phyloP scores from a whole-genome alignment of 805 yeast species.

The Yamadazyma olivae region DNA sequence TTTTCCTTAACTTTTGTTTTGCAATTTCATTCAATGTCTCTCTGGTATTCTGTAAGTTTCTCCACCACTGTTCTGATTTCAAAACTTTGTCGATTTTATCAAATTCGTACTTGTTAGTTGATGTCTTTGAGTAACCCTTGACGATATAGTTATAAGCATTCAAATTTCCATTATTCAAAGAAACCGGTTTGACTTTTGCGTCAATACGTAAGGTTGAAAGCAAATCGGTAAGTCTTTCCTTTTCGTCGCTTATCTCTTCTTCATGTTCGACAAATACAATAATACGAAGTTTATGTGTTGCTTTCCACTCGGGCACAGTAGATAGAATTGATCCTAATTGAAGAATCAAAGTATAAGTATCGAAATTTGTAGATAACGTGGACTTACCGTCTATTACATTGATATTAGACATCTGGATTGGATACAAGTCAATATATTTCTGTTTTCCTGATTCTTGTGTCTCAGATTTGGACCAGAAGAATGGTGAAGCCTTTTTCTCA shows the following conservation, averaged over 20 bases:
- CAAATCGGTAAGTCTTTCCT: slow-evolving; percentile 55
- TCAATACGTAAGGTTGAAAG: slow-evolving; percentile 78
- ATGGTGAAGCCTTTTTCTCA: slow-evolving; percentile 9
- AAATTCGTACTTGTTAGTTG: slow-evolving; percentile 19
- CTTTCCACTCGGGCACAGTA: slow-evolving; percentile 92
- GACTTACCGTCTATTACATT: slow-evolving; percentile 66
- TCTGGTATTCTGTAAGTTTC: slow-evolving; percentile 60
- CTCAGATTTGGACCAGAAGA: slow-evolving; percentile 12
- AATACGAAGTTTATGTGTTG: slow-evolving; percentile 69
- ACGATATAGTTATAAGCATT: slow-evolving; percentile 72
- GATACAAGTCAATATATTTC: slow-evolving; percentile 82
- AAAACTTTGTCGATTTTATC: slow-evolving; percentile 51
- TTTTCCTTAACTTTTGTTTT: slow-evolving; percentile 18
- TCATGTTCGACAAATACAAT: slow-evolving; percentile 84
- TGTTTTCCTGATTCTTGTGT: slow-evolving; percentile 20
- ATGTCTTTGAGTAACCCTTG: slow-evolving; percentile 53
- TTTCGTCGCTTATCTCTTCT: slow-evolving; percentile 70
- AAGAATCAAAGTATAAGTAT: slow-evolving; percentile 88
- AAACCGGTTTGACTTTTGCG: slow-evolving; percentile 73
- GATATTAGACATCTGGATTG: slow-evolving; percentile 93
- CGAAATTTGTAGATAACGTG: slow-evolving; percentile 84
- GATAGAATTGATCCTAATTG: slow-evolving; percentile 91
- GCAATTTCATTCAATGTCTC: slow-evolving; percentile 32
- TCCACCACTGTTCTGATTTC: slow-evolving; percentile 84
- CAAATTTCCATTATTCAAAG: slow-evolving; percentile 56